Percentiles rank a stretch among this genome's conserved stretches.
These are phyloP conservation scores for Stephania cephalantha DNA, from an alignment of 164 flowering plant genomes.

Conservation along the genomic window DNA sequence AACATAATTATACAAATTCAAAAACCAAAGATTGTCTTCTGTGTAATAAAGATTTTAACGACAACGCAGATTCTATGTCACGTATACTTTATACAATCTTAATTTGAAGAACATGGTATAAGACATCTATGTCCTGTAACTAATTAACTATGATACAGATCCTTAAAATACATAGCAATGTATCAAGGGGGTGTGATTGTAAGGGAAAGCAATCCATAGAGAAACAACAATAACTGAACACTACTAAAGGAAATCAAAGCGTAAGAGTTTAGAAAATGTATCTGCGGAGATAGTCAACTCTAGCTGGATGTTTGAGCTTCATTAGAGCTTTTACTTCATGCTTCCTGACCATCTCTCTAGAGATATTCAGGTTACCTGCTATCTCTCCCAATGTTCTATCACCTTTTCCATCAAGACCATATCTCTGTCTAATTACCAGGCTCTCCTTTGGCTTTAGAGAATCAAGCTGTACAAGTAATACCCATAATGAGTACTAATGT, in stretches of 20 bases:
- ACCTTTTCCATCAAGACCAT: conserved; percentile 94
- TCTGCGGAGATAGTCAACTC: conserved; percentile 80
- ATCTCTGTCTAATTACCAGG: conserved; percentile 93
- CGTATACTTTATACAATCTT: conserved; percentile 1
- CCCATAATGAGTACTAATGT: background rate
- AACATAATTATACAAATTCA: background rate
- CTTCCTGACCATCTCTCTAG: conserved; percentile 98
- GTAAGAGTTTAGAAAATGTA: conserved; percentile 34
- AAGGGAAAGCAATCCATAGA: background rate
- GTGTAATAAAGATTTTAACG: background rate
- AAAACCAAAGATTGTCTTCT: background rate
- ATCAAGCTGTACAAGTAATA: conserved; percentile 56
- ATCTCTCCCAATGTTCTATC: conserved; percentile 89
- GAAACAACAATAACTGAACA: background rate
- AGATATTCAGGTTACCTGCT: conserved; percentile 83
- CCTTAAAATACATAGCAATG: conserved; percentile 15
- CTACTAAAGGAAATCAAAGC: background rate
- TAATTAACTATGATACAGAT: conserved; percentile 7
- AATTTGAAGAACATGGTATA: background rate
- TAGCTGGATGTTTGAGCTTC: conserved; percentile 96
- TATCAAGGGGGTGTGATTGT: background rate
- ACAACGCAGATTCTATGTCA: background rate
- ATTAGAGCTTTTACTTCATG: conserved; percentile 92
- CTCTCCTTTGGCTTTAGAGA: conserved; percentile 97
- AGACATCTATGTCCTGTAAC: background rate